Evolutionary conservation across 225 moss, liverwort and hornwort genomes (phyloP).

Genomic region (Marchantia polymorpha): DNA sequence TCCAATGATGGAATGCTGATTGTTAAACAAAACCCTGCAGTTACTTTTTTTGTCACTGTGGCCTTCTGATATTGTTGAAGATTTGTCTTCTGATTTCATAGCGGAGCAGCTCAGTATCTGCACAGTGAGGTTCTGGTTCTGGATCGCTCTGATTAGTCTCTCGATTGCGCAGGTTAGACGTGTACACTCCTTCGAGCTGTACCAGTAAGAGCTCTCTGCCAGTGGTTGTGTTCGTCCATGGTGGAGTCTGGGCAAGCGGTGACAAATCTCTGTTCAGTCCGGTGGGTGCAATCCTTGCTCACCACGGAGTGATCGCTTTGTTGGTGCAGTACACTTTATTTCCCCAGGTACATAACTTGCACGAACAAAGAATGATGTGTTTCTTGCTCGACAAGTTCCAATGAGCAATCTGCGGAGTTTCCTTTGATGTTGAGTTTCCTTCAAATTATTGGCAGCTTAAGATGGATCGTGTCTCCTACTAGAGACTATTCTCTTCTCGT

Average conservation of each 20-base stretch:
- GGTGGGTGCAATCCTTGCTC: constrained; percentile 70
- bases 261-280: constrained; percentile 81
- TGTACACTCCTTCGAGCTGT: constrained; percentile 39
- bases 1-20: background rate
- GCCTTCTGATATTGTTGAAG: background rate
- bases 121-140: background rate
- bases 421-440: background rate
- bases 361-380: background rate
- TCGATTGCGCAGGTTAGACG: constrained; percentile 10
- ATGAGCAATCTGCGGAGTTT: background rate
- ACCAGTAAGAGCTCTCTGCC: constrained; percentile 38
- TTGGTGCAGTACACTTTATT: constrained; percentile 78
- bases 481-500: background rate
- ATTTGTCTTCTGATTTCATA: background rate
- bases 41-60: background rate
- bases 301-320: constrained; percentile 68
- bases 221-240: constrained; percentile 80
- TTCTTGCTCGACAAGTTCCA: background rate
- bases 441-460: background rate
- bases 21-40: background rate
- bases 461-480: background rate
- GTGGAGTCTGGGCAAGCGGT: constrained; percentile 93
- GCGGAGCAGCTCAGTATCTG: background rate
- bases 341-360: constrained; percentile 53
- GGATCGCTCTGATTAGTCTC: background rate